Evolutionary conservation across 2,329 filamentous ascomycete species (phyloP).

Genomic region (Capronia epimyces): DNA sequence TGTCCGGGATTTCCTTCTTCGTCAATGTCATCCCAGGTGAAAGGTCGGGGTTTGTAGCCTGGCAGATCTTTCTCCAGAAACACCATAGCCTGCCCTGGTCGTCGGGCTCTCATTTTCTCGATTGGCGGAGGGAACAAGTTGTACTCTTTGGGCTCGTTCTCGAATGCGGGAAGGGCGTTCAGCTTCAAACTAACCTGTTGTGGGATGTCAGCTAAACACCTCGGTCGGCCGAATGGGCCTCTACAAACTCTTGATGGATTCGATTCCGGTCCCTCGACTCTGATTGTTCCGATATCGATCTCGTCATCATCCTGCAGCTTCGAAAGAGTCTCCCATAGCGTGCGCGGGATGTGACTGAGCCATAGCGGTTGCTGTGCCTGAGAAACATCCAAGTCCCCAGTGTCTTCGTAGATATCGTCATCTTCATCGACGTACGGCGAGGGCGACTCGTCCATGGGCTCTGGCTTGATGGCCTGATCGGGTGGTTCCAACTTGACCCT

Average conservation of each 20-base stretch:
- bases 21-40: constrained; percentile 36
- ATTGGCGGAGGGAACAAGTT: constrained; percentile 64
- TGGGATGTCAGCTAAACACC: constrained; percentile 35
- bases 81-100: constrained; percentile 76
- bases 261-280: constrained; percentile 53
- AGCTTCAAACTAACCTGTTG: constrained; percentile 65
- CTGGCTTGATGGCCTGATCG: constrained; percentile 23
- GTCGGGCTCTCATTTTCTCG: constrained; percentile 38
- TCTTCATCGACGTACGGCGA: constrained; percentile 41
- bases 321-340: constrained; percentile 74
- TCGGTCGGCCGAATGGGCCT: constrained; percentile 16
- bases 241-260: constrained; percentile 44
- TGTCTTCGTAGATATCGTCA: constrained; percentile 66
- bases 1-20: constrained; percentile 40
- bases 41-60: constrained; percentile 52
- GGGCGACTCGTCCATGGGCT: constrained; percentile 23
- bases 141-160: constrained; percentile 80
- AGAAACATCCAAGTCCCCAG: constrained; percentile 58
- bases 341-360: constrained; percentile 71
- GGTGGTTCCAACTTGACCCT: constrained; percentile 24
- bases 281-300: constrained; percentile 72
- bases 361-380: constrained; percentile 51
- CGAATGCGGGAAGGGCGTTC: constrained; percentile 61
- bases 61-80: constrained; percentile 93
- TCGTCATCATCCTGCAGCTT: constrained; percentile 73